phyloP scores from a whole-genome alignment of 2,329 filamentous ascomycete genomes.

The Pseudohalonectria lignicola region DNA sequence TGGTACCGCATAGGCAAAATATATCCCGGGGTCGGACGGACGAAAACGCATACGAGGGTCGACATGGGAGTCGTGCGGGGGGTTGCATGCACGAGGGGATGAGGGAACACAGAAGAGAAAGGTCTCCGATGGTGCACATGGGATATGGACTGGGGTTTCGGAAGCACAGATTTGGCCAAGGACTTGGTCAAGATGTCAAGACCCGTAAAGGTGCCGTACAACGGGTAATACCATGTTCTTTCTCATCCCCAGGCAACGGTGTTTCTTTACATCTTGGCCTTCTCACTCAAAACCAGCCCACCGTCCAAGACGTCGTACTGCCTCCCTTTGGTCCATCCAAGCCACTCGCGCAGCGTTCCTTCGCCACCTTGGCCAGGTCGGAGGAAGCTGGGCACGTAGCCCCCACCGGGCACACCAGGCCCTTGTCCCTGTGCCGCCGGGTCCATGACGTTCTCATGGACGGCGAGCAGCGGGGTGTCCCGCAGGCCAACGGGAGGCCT shows the following conservation, averaged over 20 bases:
- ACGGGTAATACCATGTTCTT: background rate
- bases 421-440: conserved; percentile 48
- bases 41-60: too few species aligned
- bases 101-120: too few species aligned
- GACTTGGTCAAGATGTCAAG: too few species aligned
- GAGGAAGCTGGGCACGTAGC: conserved; percentile 53
- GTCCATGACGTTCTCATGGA: conserved; percentile 33
- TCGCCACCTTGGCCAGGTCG: conserved; percentile 62
- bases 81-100: too few species aligned
- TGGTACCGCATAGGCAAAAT: too few species aligned
- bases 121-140: too few species aligned
- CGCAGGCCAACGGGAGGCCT: conserved; percentile 58
- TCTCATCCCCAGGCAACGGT: background rate
- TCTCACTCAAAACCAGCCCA: conserved; percentile 42
- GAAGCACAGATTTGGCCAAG: too few species aligned
- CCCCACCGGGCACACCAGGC: conserved; percentile 50
- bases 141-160: too few species aligned
- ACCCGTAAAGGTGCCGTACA: too few species aligned
- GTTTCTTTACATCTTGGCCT: conserved; percentile 17
- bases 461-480: conserved; percentile 56
- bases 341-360: conserved; percentile 57
- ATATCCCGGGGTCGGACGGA: too few species aligned
- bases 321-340: conserved; percentile 62
- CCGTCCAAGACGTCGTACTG: conserved; percentile 60
- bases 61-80: too few species aligned